phyloP scores from a whole-genome alignment of 495 filamentous ascomycete genomes.

The Lasiosphaeria hispida region DNA sequence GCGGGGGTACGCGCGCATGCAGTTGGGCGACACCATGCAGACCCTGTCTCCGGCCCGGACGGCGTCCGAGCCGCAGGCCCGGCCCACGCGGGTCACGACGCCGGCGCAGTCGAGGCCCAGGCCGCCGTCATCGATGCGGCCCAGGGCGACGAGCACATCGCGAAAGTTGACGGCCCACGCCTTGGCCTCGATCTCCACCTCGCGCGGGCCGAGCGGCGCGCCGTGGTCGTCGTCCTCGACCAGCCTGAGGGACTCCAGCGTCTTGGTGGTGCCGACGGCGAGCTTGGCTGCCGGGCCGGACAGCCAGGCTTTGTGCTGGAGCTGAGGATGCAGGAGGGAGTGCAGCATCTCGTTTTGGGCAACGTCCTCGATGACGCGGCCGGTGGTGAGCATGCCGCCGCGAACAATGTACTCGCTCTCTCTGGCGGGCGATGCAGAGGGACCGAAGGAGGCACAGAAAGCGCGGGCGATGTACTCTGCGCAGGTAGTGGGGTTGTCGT shows the following conservation, averaged over 20 bases:
- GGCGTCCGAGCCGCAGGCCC: slow-evolving; percentile 10
- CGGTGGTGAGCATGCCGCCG: slow-evolving; percentile 25
- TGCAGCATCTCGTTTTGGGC: slow-evolving; percentile 17
- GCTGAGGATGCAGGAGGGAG: slow-evolving; percentile 21
- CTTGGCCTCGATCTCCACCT: slow-evolving; percentile 31
- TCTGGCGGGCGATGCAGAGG: slow-evolving; percentile 5
- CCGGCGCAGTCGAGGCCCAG: slow-evolving; percentile 39
- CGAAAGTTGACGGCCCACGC: slow-evolving; percentile 31
- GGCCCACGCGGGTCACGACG: slow-evolving; percentile 48
- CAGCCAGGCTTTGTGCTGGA: slow-evolving; percentile 22
- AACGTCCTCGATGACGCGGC: slow-evolving; percentile 23
- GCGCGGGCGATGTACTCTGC: slow-evolving; percentile 21
- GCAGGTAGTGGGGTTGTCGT: background rate
- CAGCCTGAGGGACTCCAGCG: slow-evolving; percentile 26
- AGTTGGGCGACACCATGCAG: slow-evolving; percentile 30
- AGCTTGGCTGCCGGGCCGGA: slow-evolving; percentile 26
- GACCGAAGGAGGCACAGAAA: slow-evolving; percentile 18
- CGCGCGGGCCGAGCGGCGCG: slow-evolving; percentile 16
- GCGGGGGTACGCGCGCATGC: slow-evolving; percentile 37
- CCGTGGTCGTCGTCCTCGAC: slow-evolving; percentile 24
- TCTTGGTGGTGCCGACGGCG: slow-evolving; percentile 20
- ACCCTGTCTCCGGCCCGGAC: slow-evolving; percentile 38
- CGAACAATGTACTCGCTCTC: slow-evolving; percentile 34
- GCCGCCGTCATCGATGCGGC: slow-evolving; percentile 23
- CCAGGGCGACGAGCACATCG: slow-evolving; percentile 45